Conservation (phyloP, 345 rosid genomes). For the Raphanus raphanistrum region DNA sequence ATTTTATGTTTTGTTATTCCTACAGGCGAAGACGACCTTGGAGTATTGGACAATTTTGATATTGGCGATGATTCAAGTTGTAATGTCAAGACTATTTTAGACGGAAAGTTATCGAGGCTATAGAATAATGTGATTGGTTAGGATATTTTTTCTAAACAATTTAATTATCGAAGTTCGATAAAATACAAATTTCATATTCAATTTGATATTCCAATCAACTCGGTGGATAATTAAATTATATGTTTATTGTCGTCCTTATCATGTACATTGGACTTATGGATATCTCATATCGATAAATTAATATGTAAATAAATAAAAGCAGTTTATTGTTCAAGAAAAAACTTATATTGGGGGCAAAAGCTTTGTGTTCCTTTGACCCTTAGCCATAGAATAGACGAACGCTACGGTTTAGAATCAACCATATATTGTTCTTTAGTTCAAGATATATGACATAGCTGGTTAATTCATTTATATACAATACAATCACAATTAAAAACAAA, state of each 20-base stretch:
- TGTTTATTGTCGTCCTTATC: background rate
- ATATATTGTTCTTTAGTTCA: background rate
- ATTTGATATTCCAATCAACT: background rate
- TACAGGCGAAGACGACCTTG: constrained; percentile 73
- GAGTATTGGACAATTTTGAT: constrained; percentile 65
- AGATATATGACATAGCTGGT: background rate
- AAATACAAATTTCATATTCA: constrained; percentile 16
- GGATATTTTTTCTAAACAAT: constrained; percentile 30
- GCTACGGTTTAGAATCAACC: constrained; percentile 9
- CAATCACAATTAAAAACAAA: background rate
- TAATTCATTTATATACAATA: background rate
- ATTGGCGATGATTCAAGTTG: constrained; percentile 66
- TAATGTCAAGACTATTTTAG: constrained; percentile 51
- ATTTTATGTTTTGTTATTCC: background rate
- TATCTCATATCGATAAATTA: background rate
- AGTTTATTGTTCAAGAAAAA: constrained; percentile 12
- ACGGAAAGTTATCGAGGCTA: constrained; percentile 1
- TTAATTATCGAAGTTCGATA: constrained; percentile 15
- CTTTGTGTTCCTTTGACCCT: constrained; percentile 19
- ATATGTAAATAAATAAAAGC: background rate
- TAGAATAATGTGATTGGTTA: constrained; percentile 24
- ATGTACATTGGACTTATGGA: background rate
- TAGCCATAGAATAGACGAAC: background rate
- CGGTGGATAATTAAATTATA: background rate
- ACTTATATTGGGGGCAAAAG: background rate